phyloP scores from a whole-genome alignment of 306 rosid genomes.

The Sicyos baderoa region DNA sequence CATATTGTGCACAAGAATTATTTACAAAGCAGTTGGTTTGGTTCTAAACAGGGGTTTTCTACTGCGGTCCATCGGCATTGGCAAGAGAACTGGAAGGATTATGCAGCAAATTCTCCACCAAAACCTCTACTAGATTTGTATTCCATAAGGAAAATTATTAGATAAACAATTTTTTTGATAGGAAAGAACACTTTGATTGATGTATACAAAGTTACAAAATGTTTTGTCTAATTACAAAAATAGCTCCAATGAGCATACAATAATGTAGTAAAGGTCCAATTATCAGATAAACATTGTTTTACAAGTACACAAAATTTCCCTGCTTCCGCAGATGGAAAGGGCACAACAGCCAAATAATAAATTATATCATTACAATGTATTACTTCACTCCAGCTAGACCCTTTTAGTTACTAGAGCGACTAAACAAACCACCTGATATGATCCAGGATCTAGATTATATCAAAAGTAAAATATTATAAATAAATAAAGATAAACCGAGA shows the following conservation, averaged over 20 bases:
- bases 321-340: neutral
- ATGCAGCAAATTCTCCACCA: constrained; percentile 75
- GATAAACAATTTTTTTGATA: neutral
- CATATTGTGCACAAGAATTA: constrained; percentile 11
- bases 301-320: neutral
- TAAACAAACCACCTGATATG: too few relatives aligned
- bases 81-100: constrained; percentile 50
- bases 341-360: constrained; percentile 5
- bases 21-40: constrained; percentile 16
- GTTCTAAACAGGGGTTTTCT: constrained; percentile 62
- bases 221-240: too few relatives aligned
- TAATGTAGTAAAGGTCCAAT: neutral
- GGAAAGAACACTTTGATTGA: too few relatives aligned
- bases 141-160: constrained; percentile 69
- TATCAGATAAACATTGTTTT: constrained; percentile 24
- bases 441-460: too few relatives aligned
- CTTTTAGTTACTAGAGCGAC: neutral
- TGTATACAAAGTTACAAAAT: too few relatives aligned
- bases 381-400: neutral
- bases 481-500: too few relatives aligned
- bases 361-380: neutral
- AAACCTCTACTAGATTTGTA: constrained; percentile 71
- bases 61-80: constrained; percentile 63
- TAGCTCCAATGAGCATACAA: too few relatives aligned
- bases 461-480: too few relatives aligned